Conservation (phyloP, 2,329 filamentous ascomycete species). For the Davidsoniella australis region DNA sequence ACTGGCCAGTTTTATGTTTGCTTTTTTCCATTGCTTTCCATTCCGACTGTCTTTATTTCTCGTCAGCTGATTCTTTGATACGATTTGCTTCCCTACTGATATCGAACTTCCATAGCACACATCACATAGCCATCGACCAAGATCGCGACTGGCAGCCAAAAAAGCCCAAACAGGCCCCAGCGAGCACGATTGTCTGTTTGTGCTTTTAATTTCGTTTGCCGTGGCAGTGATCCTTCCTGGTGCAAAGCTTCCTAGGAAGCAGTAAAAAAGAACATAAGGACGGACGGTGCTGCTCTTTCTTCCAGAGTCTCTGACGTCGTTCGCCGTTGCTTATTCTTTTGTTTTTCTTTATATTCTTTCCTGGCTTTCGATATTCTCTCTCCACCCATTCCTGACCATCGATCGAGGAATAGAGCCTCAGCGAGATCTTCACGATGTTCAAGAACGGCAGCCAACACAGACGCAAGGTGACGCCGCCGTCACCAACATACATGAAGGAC, state of each 20-base stretch:
- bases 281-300: neutral
- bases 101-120: no score
- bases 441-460: constrained; percentile 16
- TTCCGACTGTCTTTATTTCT: no score
- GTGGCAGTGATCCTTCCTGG: neutral
- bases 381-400: neutral
- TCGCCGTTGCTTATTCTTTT: neutral
- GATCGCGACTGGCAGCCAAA: neutral
- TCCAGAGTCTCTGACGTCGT: constrained; percentile 1
- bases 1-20: no score
- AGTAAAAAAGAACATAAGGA: neutral
- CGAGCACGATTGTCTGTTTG: neutral
- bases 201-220: constrained; percentile 4
- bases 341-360: neutral
- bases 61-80: no score
- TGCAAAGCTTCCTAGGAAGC: neutral
- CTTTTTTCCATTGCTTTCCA: no score
- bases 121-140: no score
- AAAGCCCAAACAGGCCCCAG: neutral
- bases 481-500: constrained; percentile 46
- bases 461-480: constrained; percentile 42
- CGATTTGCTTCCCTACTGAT: no score
- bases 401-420: neutral
- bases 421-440: constrained; percentile 10
- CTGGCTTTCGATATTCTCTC: neutral